Percentiles rank a stretch among this genome's conserved stretches.
phyloP scores from a whole-genome alignment of 139 green algal genomes.

The Chlamydomonas sphaeroides region DNA sequence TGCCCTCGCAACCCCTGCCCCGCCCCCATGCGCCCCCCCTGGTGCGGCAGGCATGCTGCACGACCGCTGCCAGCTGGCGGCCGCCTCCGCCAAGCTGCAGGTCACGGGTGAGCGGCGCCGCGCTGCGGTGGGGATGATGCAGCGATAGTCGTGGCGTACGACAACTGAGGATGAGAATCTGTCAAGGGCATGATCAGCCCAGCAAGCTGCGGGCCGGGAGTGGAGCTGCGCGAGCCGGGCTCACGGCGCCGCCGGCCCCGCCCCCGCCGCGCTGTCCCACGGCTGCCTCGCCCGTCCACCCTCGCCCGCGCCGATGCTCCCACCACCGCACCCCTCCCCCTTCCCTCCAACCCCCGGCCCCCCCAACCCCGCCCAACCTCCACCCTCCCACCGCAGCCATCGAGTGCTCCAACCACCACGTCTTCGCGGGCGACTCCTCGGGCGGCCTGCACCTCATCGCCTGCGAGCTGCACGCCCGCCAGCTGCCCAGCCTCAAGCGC shows the following conservation, averaged over 20 bases:
- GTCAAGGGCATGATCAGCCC: too few relatives aligned
- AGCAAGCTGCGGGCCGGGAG: too few relatives aligned
- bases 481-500: constrained; percentile 30
- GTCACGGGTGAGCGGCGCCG: constrained; percentile 21
- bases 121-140: too few relatives aligned
- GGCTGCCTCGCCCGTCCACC: too few relatives aligned
- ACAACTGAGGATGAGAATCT: too few relatives aligned
- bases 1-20: too few relatives aligned
- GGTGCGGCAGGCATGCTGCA: constrained; percentile 42
- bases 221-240: too few relatives aligned
- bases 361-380: background rate
- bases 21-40: too few relatives aligned
- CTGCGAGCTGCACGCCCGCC: constrained; percentile 30
- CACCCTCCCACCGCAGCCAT: constrained; percentile 19
- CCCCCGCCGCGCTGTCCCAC: too few relatives aligned
- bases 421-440: constrained; percentile 35
- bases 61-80: constrained; percentile 12
- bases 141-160: too few relatives aligned
- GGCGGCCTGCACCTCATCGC: constrained; percentile 30
- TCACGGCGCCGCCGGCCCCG: too few relatives aligned
- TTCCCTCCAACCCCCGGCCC: background rate
- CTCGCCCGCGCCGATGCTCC: too few relatives aligned
- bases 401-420: constrained; percentile 38
- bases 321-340: background rate
- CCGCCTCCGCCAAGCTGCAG: background rate